Conservation (phyloP, 371 early-diverging fungal genomes). For the Apophysomyces sp. region DNA sequence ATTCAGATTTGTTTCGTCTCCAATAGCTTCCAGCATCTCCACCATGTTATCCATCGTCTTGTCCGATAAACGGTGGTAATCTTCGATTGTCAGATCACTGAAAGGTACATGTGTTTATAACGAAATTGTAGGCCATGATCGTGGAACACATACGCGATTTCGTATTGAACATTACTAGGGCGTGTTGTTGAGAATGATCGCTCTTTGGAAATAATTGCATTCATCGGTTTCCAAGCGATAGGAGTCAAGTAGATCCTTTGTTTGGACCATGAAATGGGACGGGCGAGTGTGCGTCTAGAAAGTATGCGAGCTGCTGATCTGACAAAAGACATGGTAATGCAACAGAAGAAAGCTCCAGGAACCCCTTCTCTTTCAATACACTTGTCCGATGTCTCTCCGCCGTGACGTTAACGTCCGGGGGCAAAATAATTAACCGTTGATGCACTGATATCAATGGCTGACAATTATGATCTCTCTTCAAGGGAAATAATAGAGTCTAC, state of each 20-base stretch:
- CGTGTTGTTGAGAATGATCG: neutral
- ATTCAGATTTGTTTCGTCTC: slow-evolving; percentile 67
- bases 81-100: slow-evolving; percentile 53
- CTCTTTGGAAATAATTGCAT: neutral
- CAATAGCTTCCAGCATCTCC: slow-evolving; percentile 76
- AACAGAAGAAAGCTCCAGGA: neutral
- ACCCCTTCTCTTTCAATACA: neutral
- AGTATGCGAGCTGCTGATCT: neutral
- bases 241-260: neutral
- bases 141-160: neutral
- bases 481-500: too few species aligned
- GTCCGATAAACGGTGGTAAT: slow-evolving; percentile 76
- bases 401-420: neutral
- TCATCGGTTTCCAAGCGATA: neutral
- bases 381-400: neutral
- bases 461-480: too few species aligned
- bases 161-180: neutral
- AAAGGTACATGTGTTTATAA: neutral
- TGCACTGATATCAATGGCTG: too few species aligned
- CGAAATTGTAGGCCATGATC: neutral
- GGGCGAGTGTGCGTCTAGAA: neutral
- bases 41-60: slow-evolving; percentile 68
- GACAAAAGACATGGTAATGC: neutral
- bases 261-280: neutral
- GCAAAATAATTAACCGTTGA: too few species aligned